Base-by-base conservation (phyloP, 2,329 filamentous ascomycete genomes). In the Beauveria pseudobassiana region DNA sequence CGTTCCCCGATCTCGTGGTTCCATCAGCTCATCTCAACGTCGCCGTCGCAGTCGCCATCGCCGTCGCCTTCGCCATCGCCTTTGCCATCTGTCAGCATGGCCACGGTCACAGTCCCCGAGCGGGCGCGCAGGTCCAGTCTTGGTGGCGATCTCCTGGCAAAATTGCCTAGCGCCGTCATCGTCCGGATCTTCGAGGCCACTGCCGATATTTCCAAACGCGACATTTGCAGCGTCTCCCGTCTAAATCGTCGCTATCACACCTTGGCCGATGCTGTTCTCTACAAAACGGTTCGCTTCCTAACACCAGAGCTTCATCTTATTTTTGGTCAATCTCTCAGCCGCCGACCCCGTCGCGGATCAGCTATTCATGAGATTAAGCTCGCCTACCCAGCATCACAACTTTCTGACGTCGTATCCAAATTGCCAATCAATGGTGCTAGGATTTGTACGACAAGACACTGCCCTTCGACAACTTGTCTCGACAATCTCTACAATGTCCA, bases 401-500 rank as follows among this genome's bases (percentile, higher is more conserved):
- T 80, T 62, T 73, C 73, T 40, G 73, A 75, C n/a, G 69, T 80
- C 50, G 72, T 75, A 51, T 72, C 75, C 45, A 69, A 78, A 59
- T 71, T 68, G 5, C 70, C 75, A 9, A 20, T 50, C 51, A 68
- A 72, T 61, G 68, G 68, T 55, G 70, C 56, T 9, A 42, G 30
- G 22, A 49, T 3, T 26, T 22, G 5, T 22, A 24, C 12, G 45
- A 51, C 14, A 48, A 49, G 43, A 4, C 54, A 10, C n/a, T 51
- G 18, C 73, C 71, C 49, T 73, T 76, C 61, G 78, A 80, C 65
- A 73, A 71, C 58, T 71, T 81, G 28, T 77, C 77, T 26, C 76
- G 76, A 77, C 77, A 49, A 76, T 81, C 40, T 77, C 77, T 4
- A 75, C 75, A 56, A 81, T 81, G 79, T 79, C 76, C 22, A 81